Conservation (phyloP, 306 rosid genomes). For the Herpetospermum pedunculosum region DNA sequence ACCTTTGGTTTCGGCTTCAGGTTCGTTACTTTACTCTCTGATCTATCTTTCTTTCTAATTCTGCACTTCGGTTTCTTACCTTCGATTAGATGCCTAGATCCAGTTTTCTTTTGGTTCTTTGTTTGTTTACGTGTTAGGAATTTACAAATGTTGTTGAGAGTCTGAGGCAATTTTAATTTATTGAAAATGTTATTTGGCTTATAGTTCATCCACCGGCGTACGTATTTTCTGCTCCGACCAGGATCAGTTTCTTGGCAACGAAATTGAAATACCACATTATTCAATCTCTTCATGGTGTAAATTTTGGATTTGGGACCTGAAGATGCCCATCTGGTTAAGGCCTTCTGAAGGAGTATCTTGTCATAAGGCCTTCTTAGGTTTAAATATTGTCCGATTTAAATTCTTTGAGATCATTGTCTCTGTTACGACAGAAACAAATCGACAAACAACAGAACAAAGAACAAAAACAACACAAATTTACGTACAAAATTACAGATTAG, state of each 20-base stretch:
- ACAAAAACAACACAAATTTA: too few species aligned
- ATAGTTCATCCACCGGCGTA: background rate
- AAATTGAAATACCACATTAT: background rate
- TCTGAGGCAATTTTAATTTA: background rate
- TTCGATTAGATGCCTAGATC: background rate
- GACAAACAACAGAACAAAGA: too few species aligned
- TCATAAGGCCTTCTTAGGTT: background rate
- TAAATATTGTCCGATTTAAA: background rate
- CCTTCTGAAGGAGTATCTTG: background rate
- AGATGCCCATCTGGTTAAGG: background rate
- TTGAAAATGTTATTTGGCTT: background rate
- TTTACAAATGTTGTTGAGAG: background rate
- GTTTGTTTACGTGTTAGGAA: background rate
- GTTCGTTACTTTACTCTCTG: constrained; percentile 25
- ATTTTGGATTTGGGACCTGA: background rate
- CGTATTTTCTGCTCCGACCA: background rate
- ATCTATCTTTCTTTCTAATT: constrained; percentile 13
- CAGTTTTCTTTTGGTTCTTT: background rate
- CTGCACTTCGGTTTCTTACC: background rate
- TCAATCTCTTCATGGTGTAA: background rate
- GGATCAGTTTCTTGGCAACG: too few species aligned
- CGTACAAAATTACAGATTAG: too few species aligned
- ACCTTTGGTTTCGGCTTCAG: constrained; percentile 81
- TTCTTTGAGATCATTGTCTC: background rate
- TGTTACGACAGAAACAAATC: too few species aligned